Evolutionary conservation across 2,329 filamentous ascomycete species (phyloP).

Genomic region (Myriosclerotinia scirpicola): DNA sequence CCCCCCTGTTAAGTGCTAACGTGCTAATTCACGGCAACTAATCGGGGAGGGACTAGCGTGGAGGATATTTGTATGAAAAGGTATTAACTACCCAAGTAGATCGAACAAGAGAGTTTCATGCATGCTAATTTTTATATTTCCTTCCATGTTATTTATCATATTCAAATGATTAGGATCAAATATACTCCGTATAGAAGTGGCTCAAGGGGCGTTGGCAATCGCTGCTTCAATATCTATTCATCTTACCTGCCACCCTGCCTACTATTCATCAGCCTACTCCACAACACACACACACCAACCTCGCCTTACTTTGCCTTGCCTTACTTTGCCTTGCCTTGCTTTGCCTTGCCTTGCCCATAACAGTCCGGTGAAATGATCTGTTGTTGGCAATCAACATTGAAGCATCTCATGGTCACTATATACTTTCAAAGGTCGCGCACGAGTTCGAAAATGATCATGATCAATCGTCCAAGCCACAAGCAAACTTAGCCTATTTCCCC

Average conservation of each 20-base stretch:
- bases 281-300: neutral
- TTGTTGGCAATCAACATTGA: neutral
- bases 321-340: no score
- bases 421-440: neutral
- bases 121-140: neutral
- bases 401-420: neutral
- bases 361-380: neutral
- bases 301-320: no score
- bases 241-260: neutral
- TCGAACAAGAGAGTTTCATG: conserved; percentile 17
- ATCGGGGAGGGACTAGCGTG: conserved; percentile 6
- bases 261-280: conserved; percentile 9
- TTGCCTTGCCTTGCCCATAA: neutral
- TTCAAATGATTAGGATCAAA: neutral
- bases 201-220: conserved; percentile 5
- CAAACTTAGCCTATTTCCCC: neutral
- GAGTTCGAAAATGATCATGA: neutral
- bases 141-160: neutral
- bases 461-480: conserved; percentile 9
- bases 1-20: conserved; percentile 1
- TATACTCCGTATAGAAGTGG: conserved; percentile 11
- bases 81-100: conserved; percentile 1
- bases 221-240: conserved; percentile 13
- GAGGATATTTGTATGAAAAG: conserved; percentile 13
- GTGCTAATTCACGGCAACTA: conserved; percentile 13